A percentile compares a stretch with the other conserved stretches of the same genome.
These are phyloP conservation scores for Brassica incana DNA, from an alignment of 345 rosid genomes.

Conservation along the genomic window DNA sequence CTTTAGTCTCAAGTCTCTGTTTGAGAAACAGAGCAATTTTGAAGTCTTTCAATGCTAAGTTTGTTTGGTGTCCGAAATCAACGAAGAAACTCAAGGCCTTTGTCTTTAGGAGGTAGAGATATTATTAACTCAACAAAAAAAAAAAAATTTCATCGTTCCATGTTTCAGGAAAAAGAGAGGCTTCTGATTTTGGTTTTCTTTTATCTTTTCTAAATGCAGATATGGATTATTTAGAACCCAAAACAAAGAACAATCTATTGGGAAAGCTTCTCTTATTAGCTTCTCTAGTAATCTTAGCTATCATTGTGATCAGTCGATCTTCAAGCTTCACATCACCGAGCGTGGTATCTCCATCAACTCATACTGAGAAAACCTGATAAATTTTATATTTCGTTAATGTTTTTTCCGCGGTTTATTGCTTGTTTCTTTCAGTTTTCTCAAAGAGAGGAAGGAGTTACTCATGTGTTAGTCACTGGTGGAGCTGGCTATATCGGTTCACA, in stretches of 20 bases:
- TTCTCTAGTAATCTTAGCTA: slow-evolving; percentile 66
- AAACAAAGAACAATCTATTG: slow-evolving; percentile 59
- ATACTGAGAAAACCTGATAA: not conserved
- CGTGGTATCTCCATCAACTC: slow-evolving; percentile 47
- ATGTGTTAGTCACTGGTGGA: slow-evolving; percentile 95
- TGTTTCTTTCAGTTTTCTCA: slow-evolving; percentile 52
- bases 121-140: not conserved
- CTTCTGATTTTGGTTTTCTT: not conserved
- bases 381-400: not conserved
- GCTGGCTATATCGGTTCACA: slow-evolving; percentile 98
- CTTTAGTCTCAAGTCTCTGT: slow-evolving; percentile 5
- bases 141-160: not conserved
- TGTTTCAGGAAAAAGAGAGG: not conserved
- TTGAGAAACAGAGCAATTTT: slow-evolving; percentile 14
- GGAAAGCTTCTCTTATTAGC: slow-evolving; percentile 82
- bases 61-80: slow-evolving; percentile 65
- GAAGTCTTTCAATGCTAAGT: slow-evolving; percentile 59
- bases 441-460: slow-evolving; percentile 71
- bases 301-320: slow-evolving; percentile 78
- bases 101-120: slow-evolving; percentile 54
- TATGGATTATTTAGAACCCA: slow-evolving; percentile 79
- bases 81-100: slow-evolving; percentile 62
- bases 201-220: not conserved
- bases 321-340: slow-evolving; percentile 67
- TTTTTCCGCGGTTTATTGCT: not conserved